These are phyloP conservation scores for Saururus chinensis DNA, from an alignment of 164 flowering plant genomes.

Conservation along the genomic window DNA sequence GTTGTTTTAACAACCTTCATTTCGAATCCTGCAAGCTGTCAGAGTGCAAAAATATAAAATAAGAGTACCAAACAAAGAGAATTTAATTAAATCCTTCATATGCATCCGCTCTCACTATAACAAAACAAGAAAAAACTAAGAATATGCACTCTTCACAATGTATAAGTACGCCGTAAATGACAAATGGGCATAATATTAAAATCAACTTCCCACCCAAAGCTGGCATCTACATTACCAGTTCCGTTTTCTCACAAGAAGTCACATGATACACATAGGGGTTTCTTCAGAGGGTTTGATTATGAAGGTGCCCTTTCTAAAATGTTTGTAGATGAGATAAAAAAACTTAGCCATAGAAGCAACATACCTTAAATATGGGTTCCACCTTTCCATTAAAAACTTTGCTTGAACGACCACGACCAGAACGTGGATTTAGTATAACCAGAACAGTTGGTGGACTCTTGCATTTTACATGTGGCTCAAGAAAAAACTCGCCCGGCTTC, in stretches of 20 bases:
- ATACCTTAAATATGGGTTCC: slow-evolving; percentile 93
- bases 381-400: slow-evolving; percentile 81
- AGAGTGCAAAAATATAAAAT: slow-evolving; percentile 5
- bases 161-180: neutral
- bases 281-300: no score
- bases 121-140: neutral
- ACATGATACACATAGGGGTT: neutral
- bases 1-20: slow-evolving; percentile 83
- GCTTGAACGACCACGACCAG: slow-evolving; percentile 94
- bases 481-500: slow-evolving; percentile 71
- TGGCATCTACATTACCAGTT: neutral
- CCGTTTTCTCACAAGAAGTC: no score
- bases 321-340: no score
- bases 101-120: neutral
- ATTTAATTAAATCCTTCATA: neutral
- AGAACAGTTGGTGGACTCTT: slow-evolving; percentile 82
- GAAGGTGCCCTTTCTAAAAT: no score
- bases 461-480: slow-evolving; percentile 56
- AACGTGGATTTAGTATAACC: slow-evolving; percentile 90
- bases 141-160: no score
- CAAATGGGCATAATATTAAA: neutral
- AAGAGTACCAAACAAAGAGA: neutral
- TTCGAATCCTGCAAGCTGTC: slow-evolving; percentile 96
- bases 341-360: neutral
- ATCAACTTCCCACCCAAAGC: neutral